These are phyloP conservation scores for Arachnomyces sp. DNA, from an alignment of 2,329 filamentous ascomycete species.

Conservation along the genomic window DNA sequence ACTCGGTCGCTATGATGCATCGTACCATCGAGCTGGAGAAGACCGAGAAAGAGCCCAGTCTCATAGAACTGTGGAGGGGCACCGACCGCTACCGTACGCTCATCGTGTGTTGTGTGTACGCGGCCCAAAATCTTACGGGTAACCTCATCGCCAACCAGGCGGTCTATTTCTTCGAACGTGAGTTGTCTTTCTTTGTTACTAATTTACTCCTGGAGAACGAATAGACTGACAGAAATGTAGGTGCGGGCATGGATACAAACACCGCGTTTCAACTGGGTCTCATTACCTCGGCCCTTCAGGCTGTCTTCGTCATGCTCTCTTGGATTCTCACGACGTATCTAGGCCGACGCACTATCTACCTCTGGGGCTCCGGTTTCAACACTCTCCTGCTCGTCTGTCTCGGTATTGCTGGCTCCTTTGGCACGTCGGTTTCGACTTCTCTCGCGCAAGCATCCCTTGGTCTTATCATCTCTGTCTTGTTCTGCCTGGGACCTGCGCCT, in stretches of 20 bases:
- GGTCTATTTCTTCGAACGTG: constrained; percentile 48
- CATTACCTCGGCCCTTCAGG: constrained; percentile 56
- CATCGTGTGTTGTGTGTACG: constrained; percentile 50
- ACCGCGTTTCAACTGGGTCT: constrained; percentile 54
- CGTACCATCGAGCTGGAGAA: constrained; percentile 50
- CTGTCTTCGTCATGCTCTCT: constrained; percentile 56
- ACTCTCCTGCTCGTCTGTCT: constrained; percentile 47
- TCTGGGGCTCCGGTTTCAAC: constrained; percentile 52
- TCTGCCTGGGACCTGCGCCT: constrained; percentile 54
- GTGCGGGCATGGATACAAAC: constrained; percentile 50
- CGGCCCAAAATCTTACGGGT: constrained; percentile 52
- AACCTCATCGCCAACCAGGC: constrained; percentile 57
- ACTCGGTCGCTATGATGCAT: constrained; percentile 52
- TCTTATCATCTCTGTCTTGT: constrained; percentile 57
- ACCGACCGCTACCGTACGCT: constrained; percentile 47
- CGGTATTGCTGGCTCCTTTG: constrained; percentile 51
- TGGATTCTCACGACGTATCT: constrained; percentile 59
- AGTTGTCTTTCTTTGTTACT: constrained; percentile 10
- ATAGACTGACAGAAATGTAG: constrained; percentile 33
- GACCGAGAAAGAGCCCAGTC: constrained; percentile 38
- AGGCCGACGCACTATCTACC: constrained; percentile 56
- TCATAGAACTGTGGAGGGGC: constrained; percentile 47
- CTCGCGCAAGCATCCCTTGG: constrained; percentile 55
- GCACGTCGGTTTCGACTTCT: constrained; percentile 30
- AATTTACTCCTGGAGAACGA: background rate